Conservation (phyloP, 805 yeast genomes). For the Wickerhamomyces mucosus region DNA sequence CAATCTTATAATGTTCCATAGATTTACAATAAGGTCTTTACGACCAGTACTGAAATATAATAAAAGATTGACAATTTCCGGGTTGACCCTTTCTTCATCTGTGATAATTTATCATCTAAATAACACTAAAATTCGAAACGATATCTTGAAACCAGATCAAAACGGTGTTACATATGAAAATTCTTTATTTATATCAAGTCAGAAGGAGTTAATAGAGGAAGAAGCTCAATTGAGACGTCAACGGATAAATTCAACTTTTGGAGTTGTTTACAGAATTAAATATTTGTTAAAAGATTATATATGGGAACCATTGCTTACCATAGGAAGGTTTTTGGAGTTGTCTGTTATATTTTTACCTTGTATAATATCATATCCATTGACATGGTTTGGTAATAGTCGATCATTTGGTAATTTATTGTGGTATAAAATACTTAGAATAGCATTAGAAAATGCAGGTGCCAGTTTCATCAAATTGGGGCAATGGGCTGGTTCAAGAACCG, state of each 20-base stretch:
- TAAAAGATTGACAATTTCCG: too few species aligned
- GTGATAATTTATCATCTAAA: too few species aligned
- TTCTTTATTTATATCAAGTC: constrained; percentile 55
- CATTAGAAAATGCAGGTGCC: constrained; percentile 85
- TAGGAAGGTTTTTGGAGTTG: constrained; percentile 62
- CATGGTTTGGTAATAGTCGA: constrained; percentile 29
- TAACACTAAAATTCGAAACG: too few species aligned
- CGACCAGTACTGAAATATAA: too few species aligned
- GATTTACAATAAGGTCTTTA: too few species aligned
- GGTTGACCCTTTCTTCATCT: too few species aligned
- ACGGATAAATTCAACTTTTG: constrained; percentile 9
- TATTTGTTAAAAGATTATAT: constrained; percentile 43
- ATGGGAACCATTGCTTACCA: constrained; percentile 60
- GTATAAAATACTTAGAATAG: constrained; percentile 54
- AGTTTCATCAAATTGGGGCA: constrained; percentile 89
- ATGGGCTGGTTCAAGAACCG: constrained; percentile 98
- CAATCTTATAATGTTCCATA: too few species aligned
- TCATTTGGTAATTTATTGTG: constrained; percentile 70
- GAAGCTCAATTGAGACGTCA: constrained; percentile 24
- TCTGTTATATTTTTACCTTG: constrained; percentile 63
- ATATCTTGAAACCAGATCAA: constrained; percentile 32
- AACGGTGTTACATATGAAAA: constrained; percentile 59
- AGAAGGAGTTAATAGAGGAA: constrained; percentile 38
- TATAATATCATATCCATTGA: constrained; percentile 51
- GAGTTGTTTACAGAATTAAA: constrained; percentile 30